Percentiles rank a stretch among this genome's conserved stretches.
These are phyloP conservation scores for Aspergillus sp. DNA, from an alignment of 2,329 filamentous ascomycete species.

Conservation along the genomic window DNA sequence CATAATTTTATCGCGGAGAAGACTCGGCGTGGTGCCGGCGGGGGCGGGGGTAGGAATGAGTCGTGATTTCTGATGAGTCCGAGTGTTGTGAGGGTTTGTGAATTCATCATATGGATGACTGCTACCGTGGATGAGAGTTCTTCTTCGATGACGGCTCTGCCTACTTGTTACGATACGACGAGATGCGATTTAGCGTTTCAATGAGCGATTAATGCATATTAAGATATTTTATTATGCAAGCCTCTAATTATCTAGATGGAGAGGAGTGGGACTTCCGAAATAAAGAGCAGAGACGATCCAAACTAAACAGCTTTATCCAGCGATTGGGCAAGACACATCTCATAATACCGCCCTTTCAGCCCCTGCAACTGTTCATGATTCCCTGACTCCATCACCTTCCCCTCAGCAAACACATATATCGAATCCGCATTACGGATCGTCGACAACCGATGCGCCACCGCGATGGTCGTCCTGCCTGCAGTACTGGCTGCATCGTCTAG, in stretches of 20 bases:
- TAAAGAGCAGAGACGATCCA: too few relatives aligned
- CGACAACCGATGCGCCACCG: conserved; percentile 73
- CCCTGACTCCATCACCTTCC: background rate
- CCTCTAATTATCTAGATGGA: too few relatives aligned
- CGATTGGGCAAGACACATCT: conserved; percentile 1
- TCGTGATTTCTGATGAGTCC: background rate
- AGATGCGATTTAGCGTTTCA: background rate
- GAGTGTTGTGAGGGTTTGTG: too few relatives aligned
- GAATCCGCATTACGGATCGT: conserved; percentile 75
- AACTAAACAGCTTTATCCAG: background rate
- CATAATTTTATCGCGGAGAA: conserved; percentile 87
- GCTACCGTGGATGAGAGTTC: too few relatives aligned
- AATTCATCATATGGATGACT: background rate
- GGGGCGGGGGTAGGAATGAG: too few relatives aligned
- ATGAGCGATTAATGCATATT: too few relatives aligned
- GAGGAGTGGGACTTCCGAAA: too few relatives aligned
- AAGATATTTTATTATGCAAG: too few relatives aligned
- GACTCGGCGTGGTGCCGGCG: conserved; percentile 54
- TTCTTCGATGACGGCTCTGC: background rate
- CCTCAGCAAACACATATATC: conserved; percentile 65
- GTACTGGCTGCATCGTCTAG: conserved; percentile 60
- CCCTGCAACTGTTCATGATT: background rate
- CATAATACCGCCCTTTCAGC: background rate
- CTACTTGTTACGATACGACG: background rate
- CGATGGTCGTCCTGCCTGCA: conserved; percentile 62